phyloP scores from a whole-genome alignment of 23 red algal species.

The Gracilaria domingensis region DNA sequence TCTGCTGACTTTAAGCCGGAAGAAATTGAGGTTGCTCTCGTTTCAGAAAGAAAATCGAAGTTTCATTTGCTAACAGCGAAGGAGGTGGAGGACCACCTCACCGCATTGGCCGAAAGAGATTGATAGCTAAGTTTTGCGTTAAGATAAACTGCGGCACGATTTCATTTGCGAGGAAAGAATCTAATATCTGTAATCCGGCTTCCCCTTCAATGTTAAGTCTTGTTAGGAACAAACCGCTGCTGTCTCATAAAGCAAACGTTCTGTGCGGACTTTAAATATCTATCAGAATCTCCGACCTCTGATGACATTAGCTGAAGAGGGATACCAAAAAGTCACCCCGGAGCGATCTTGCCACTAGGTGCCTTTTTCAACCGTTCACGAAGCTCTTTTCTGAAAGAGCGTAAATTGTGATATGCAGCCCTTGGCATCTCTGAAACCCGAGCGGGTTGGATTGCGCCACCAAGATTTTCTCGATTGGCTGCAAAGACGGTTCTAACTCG shows the following conservation, averaged over 20 bases:
- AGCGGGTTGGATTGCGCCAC: conserved; percentile 30
- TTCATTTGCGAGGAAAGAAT: not conserved
- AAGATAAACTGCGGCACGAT: conserved; percentile 2
- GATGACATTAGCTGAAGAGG: not conserved
- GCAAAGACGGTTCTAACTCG: conserved; percentile 26
- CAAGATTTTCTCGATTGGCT: conserved; percentile 7
- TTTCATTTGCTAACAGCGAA: conserved; percentile 82
- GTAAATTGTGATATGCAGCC: conserved; percentile 36
- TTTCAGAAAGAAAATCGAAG: conserved; percentile 73
- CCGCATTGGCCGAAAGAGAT: conserved; percentile 83
- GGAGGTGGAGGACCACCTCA: conserved; percentile 88
- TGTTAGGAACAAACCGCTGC: not conserved
- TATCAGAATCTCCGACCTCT: not conserved
- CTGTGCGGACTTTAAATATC: not conserved
- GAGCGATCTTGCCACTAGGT: conserved; percentile 8
- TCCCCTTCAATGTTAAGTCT: not conserved
- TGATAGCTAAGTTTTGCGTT: conserved; percentile 9
- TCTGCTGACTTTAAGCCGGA: conserved; percentile 84
- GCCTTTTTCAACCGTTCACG: not conserved
- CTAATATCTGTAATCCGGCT: not conserved
- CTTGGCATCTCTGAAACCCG: conserved; percentile 22
- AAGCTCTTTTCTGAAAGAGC: conserved; percentile 12
- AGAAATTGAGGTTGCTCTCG: conserved; percentile 90
- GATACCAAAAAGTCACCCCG: not conserved
- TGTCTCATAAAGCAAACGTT: not conserved